A percentile compares a stretch with the other conserved stretches of the same genome.
These are phyloP conservation scores for Agaricus blazei DNA, from an alignment of 768 basidiomycete genomes.

Conservation along the genomic window DNA sequence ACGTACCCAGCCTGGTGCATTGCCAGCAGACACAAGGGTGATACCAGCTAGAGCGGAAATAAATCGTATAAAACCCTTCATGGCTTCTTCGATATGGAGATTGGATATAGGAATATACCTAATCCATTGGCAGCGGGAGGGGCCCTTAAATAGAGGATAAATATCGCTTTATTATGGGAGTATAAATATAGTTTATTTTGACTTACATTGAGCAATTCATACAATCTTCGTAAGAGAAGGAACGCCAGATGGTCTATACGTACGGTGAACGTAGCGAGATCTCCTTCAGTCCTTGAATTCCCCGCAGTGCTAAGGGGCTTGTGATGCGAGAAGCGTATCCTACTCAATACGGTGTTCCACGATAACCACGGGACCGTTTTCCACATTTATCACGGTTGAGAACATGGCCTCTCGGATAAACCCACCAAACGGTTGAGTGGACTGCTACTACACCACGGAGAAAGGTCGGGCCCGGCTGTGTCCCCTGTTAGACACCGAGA, in stretches of 20 bases:
- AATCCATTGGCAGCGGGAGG: not conserved
- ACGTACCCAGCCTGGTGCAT: not conserved
- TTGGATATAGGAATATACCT: not conserved
- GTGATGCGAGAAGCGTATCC: not conserved
- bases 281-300: no score
- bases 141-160: constrained; percentile 1
- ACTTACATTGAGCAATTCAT: no score
- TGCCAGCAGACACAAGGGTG: not conserved
- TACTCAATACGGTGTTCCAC: not conserved
- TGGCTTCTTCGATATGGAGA: not conserved
- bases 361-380: not conserved
- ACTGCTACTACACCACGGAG: not conserved
- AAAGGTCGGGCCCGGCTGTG: not conserved
- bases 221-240: not conserved
- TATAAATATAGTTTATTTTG: not conserved
- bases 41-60: not conserved
- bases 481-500: no score
- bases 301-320: not conserved
- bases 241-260: not conserved
- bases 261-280: no score
- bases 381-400: not conserved
- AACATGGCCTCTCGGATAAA: constrained; percentile 3
- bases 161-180: no score
- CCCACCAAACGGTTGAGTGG: not conserved
- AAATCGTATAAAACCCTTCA: constrained; percentile 2